Percentiles rank a stretch among this genome's conserved stretches.
These are phyloP conservation scores for Boletus reticulatus DNA, from an alignment of 768 basidiomycete species.

Conservation along the genomic window DNA sequence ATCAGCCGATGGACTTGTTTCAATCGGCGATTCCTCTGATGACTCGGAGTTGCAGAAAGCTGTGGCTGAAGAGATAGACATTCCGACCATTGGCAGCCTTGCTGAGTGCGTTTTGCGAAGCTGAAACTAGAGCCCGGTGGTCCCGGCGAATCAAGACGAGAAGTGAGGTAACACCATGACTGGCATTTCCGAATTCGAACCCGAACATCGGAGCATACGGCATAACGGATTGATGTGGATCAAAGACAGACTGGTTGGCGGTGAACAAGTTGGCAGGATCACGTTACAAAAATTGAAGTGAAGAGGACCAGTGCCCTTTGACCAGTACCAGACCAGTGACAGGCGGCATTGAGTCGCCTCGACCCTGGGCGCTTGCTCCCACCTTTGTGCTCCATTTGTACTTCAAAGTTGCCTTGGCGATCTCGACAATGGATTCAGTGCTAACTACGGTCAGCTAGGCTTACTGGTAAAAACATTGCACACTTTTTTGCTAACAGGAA, in stretches of 20 bases:
- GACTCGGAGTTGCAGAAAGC: not conserved
- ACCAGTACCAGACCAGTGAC: no score
- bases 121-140: not conserved
- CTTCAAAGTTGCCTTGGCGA: not conserved
- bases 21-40: not conserved
- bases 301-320: not conserved
- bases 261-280: not conserved
- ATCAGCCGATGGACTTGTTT: not conserved
- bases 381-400: conserved; percentile 1
- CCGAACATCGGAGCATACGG: not conserved
- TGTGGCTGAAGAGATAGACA: not conserved
- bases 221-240: not conserved
- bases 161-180: no score
- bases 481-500: not conserved
- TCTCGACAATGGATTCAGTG: not conserved
- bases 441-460: not conserved
- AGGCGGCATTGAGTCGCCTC: no score
- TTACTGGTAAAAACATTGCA: not conserved
- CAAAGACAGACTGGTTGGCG: conserved; percentile 1
- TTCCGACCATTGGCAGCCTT: not conserved
- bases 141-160: not conserved
- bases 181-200: not conserved
- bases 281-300: not conserved
- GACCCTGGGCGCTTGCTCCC: no score
- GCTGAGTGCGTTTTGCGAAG: not conserved